These are phyloP conservation scores for Parietaria judaica DNA, from an alignment of 306 rosid species.

Conservation along the genomic window DNA sequence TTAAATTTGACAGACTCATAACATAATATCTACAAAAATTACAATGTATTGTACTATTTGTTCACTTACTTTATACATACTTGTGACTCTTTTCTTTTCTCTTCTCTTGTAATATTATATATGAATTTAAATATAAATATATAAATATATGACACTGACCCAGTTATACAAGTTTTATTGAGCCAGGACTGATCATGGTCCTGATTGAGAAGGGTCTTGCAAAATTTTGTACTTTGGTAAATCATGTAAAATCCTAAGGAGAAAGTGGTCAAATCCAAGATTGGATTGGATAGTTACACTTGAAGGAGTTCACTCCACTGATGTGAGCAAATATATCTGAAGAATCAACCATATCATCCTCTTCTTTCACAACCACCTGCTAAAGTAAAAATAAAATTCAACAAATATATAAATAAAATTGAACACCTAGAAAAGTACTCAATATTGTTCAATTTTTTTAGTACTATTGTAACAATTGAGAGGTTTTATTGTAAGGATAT, in stretches of 20 bases:
- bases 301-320: constrained; percentile 99
- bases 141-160: constrained; percentile 38
- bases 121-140: constrained; percentile 13
- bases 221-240: constrained; percentile 41
- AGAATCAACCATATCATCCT: constrained; percentile 90
- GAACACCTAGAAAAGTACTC: too few relatives aligned
- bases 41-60: constrained; percentile 12
- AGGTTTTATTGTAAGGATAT: too few relatives aligned
- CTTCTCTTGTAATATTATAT: constrained; percentile 5
- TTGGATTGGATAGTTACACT: constrained; percentile 80
- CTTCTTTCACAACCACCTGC: constrained; percentile 89
- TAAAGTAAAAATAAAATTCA: constrained; percentile 2
- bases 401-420: not conserved
- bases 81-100: constrained; percentile 40
- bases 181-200: constrained; percentile 22
- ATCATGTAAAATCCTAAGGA: constrained; percentile 19
- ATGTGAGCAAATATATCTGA: constrained; percentile 92
- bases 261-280: constrained; percentile 63
- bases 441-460: not conserved
- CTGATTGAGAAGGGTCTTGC: constrained; percentile 50
- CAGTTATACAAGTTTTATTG: constrained; percentile 37
- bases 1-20: constrained; percentile 16
- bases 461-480: too few relatives aligned
- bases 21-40: constrained; percentile 38
- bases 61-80: constrained; percentile 17